Evolutionary conservation across 805 yeast species (phyloP), one percentile per base, ranked within the genome.

Genomic region (Clavispora phyllophila): DNA sequence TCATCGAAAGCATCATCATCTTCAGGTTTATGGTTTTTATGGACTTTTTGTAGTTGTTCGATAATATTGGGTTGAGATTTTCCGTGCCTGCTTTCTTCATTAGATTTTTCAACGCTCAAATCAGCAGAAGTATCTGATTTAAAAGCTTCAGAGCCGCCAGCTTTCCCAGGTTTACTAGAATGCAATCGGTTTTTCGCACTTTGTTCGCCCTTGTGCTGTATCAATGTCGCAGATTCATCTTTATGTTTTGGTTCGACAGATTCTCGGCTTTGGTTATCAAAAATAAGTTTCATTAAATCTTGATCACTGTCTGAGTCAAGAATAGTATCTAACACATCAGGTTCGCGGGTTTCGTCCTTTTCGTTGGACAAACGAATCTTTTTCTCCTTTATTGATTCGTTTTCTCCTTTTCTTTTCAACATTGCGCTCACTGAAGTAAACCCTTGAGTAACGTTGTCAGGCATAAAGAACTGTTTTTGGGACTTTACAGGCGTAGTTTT

Each of bases 371-470:
- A 15, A 2, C 33, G 19, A 8, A 41, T 39, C 36, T 31, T 42
- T 33, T 28, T 43, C 13, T 36, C 45, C 9, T 34, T 27, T 27
- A 17, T 25, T 37, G 42, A 13, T n/a, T 34, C 43, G 22, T 38
- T 36, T 4, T 29, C 41, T 29, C 37, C 36, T n/a, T 33, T 40
- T 25, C 20, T 35, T 27, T 31, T 59, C 0, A 81, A 73, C 55
- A 83, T 51, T 4, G 60, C 58, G 2, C 77, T 69, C 1, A 80
- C 87, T 18, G 65, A 63, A 28, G 67, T 66, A 50, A 85, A 84
- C 0, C 88, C 90, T 0, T 82, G 75, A 32, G 72, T 76, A 5
- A 79, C 90, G 53, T 79, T 71, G 49, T 81, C 85, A 0, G 93
- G 93, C 87, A 84, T 80, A 58, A 79, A 81, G 48, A 84, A 84